phyloP scores from a whole-genome alignment of 306 rosid genomes.

The Nissolia schottii region DNA sequence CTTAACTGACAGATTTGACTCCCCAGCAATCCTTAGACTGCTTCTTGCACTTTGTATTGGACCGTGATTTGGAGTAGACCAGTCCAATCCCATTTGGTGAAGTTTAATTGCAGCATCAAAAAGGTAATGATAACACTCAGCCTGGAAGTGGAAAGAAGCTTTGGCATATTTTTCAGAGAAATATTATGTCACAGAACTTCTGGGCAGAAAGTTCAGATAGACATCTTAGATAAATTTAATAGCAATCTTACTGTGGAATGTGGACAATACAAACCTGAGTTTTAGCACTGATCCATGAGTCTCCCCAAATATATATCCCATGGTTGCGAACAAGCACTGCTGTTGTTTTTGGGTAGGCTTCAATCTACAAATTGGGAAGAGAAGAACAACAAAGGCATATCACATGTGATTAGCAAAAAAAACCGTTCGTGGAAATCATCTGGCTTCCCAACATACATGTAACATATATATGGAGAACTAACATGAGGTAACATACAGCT shows the following conservation, averaged over 20 bases:
- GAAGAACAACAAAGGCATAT: not conserved
- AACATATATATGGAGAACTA: slow-evolving; percentile 7
- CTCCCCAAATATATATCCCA: slow-evolving; percentile 94
- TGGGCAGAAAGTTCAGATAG: slow-evolving; percentile 13
- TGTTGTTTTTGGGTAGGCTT: slow-evolving; percentile 90
- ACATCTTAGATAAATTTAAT: not conserved
- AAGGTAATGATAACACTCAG: slow-evolving; percentile 88
- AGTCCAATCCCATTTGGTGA: slow-evolving; percentile 81
- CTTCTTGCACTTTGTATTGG: slow-evolving; percentile 53
- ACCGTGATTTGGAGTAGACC: slow-evolving; percentile 74
- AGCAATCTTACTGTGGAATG: slow-evolving; percentile 8
- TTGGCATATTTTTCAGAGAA: not conserved
- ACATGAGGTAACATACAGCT: slow-evolving; percentile 62
- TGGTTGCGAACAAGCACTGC: slow-evolving; percentile 99
- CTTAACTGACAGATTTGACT: slow-evolving; percentile 47
- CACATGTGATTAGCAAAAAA: not conserved
- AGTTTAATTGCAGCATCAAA: slow-evolving; percentile 93
- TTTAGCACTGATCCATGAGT: slow-evolving; percentile 92
- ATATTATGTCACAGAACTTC: not conserved
- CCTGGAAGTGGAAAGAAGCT: slow-evolving; percentile 39
- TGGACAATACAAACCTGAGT: slow-evolving; percentile 68
- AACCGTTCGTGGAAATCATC: not conserved
- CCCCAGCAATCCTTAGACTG: slow-evolving; percentile 34
- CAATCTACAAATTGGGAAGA: slow-evolving; percentile 50
- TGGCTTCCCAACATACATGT: not conserved